These are phyloP conservation scores for Aphanomyces invadans DNA, from an alignment of 352 stramenopile genomes.

Conservation along the genomic window DNA sequence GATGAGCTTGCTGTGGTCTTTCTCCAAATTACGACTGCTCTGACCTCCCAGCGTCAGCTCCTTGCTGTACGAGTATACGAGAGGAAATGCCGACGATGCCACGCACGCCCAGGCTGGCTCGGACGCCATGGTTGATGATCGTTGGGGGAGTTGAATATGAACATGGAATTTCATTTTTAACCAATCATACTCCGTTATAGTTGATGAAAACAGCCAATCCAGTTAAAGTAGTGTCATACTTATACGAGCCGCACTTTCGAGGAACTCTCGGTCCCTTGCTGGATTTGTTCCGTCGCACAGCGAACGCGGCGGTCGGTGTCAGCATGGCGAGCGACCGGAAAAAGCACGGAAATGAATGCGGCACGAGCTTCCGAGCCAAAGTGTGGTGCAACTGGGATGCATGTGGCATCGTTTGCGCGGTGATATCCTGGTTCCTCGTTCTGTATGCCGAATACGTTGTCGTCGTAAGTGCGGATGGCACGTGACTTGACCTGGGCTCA, in stretches of 20 bases:
- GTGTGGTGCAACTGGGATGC: constrained; percentile 88
- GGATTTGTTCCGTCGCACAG: not conserved
- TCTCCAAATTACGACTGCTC: constrained; percentile 15
- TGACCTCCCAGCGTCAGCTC: constrained; percentile 16
- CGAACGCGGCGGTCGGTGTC: not conserved
- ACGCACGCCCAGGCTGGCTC: constrained; percentile 24
- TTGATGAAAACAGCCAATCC: not conserved
- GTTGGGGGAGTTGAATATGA: not conserved
- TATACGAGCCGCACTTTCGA: not conserved
- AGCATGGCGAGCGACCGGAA: constrained; percentile 19
- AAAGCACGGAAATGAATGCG: constrained; percentile 30
- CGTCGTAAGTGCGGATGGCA: constrained; percentile 41
- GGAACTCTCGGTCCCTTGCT: not conserved
- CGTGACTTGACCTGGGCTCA: not conserved
- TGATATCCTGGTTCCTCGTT: constrained; percentile 86
- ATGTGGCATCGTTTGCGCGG: constrained; percentile 86
- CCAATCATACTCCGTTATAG: too few relatives aligned
- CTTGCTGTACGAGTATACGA: constrained; percentile 22
- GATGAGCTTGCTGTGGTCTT: constrained; percentile 21
- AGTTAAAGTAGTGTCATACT: too few relatives aligned
- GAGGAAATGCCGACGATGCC: constrained; percentile 22
- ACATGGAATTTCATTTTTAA: not conserved
- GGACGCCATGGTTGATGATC: constrained; percentile 20
- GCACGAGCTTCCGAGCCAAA: constrained; percentile 71
- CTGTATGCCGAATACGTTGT: constrained; percentile 87